Conservation (phyloP, 306 rosid genomes). For the Begonia peltatifolia region DNA sequence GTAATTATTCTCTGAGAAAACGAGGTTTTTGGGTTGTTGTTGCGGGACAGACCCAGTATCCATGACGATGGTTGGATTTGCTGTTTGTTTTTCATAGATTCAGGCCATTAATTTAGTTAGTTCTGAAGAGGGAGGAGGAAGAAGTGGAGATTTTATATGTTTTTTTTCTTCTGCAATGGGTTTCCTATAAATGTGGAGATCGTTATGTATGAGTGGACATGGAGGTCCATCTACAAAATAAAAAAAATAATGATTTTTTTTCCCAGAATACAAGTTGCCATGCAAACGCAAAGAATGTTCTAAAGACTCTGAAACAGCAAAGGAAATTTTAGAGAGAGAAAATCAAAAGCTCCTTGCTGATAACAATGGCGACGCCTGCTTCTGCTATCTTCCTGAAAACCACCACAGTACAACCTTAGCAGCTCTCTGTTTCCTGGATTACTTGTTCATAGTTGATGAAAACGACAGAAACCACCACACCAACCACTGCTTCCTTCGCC, state of each 20-base stretch:
- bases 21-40: not conserved
- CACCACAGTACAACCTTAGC: too few relatives aligned
- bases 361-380: too few relatives aligned
- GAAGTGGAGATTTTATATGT: not conserved
- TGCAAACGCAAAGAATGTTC: too few relatives aligned
- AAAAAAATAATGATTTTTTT: too few relatives aligned
- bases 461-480: slow-evolving; percentile 10
- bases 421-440: too few relatives aligned
- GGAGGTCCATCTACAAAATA: not conserved
- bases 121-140: not conserved
- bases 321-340: too few relatives aligned
- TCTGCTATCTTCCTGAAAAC: too few relatives aligned
- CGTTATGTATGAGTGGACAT: not conserved
- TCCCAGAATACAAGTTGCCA: too few relatives aligned
- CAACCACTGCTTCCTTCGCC: slow-evolving; percentile 28
- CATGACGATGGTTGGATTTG: not conserved
- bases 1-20: not conserved
- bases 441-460: too few relatives aligned
- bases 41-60: not conserved
- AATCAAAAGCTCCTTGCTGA: too few relatives aligned
- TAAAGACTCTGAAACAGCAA: too few relatives aligned
- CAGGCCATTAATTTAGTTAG: not conserved
- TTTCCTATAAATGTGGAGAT: not conserved
- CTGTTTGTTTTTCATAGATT: too few relatives aligned
- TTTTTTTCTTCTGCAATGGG: not conserved